Percentiles rank a stretch among this genome's conserved stretches.
phyloP scores from a whole-genome alignment of 208 protist species.

The Phytomonas sp. region DNA sequence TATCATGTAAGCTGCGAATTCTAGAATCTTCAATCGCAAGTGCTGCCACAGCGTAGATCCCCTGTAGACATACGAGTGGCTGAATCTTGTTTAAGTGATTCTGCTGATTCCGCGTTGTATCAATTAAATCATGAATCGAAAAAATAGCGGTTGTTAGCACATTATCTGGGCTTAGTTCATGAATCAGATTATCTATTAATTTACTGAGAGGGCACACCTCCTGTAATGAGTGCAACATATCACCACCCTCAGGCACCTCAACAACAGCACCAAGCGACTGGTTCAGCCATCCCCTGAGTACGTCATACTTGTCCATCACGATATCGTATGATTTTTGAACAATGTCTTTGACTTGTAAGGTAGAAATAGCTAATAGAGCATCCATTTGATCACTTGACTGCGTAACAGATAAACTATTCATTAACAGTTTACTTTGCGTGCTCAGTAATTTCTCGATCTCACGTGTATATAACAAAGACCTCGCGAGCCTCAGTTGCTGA shows the following conservation, averaged over 20 bases:
- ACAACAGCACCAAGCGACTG: slow-evolving; percentile 18
- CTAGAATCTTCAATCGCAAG: slow-evolving; percentile 21
- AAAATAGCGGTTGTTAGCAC: slow-evolving; percentile 5
- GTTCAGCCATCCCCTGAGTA: slow-evolving; percentile 10
- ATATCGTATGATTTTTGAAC: slow-evolving; percentile 13
- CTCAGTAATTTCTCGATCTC: slow-evolving; percentile 15
- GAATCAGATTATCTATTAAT: neutral
- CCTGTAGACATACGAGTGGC: slow-evolving; percentile 16
- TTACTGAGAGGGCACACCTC: neutral
- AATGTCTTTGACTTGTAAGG: slow-evolving; percentile 8
- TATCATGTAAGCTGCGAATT: slow-evolving; percentile 13
- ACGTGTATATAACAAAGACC: slow-evolving; percentile 19
- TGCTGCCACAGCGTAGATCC: slow-evolving; percentile 13
- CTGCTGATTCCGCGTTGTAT: neutral
- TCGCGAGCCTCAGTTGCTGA: slow-evolving; percentile 18
- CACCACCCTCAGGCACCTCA: neutral
- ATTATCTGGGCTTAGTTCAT: neutral
- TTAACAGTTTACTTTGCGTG: slow-evolving; percentile 11
- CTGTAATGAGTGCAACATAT: neutral
- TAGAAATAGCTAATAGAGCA: slow-evolving; percentile 10
- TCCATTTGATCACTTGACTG: neutral
- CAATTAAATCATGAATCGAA: neutral
- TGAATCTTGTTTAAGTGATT: slow-evolving; percentile 11
- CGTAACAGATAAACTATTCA: neutral
- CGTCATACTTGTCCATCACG: slow-evolving; percentile 23